Conservation (phyloP, 257 asterid genomes). For the Oldenlandia corymbosa region DNA sequence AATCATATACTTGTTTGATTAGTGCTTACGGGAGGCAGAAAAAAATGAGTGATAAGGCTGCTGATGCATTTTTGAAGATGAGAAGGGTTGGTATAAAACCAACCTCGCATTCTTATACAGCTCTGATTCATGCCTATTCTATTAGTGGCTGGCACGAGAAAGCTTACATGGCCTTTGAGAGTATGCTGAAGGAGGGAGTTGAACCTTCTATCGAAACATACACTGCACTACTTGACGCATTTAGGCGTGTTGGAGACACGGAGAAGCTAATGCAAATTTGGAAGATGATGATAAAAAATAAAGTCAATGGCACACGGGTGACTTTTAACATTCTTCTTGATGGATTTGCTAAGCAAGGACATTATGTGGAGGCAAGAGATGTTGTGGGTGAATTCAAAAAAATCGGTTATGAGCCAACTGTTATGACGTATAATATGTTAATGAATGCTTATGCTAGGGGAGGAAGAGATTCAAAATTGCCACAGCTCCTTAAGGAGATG, state of each 20-base stretch:
- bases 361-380: slow-evolving; percentile 73
- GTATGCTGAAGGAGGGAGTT: slow-evolving; percentile 68
- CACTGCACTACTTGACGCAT: slow-evolving; percentile 76
- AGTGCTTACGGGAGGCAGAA: slow-evolving; percentile 85
- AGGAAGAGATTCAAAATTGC: slow-evolving; percentile 77
- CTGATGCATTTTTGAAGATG: slow-evolving; percentile 83
- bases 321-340: slow-evolving; percentile 81
- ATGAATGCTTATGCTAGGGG: slow-evolving; percentile 91
- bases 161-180: slow-evolving; percentile 59
- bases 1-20: slow-evolving; percentile 78
- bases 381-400: slow-evolving; percentile 74
- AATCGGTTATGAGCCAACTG: slow-evolving; percentile 69
- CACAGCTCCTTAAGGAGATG: slow-evolving; percentile 86
- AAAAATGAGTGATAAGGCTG: slow-evolving; percentile 84
- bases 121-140: slow-evolving; percentile 83
- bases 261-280: slow-evolving; percentile 72
- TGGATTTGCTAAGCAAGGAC: slow-evolving; percentile 89
- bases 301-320: slow-evolving; percentile 58
- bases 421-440: slow-evolving; percentile 92
- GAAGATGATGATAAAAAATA: slow-evolving; percentile 72
- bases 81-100: slow-evolving; percentile 75
- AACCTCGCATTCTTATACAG: slow-evolving; percentile 78
- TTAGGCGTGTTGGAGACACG: slow-evolving; percentile 84
- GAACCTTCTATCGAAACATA: slow-evolving; percentile 80
- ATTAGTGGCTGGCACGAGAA: slow-evolving; percentile 81